Evolutionary conservation across 1,139 yeast species (phyloP), one percentile per base, ranked within the genome.

Genomic region (Candida albicans): DNA sequence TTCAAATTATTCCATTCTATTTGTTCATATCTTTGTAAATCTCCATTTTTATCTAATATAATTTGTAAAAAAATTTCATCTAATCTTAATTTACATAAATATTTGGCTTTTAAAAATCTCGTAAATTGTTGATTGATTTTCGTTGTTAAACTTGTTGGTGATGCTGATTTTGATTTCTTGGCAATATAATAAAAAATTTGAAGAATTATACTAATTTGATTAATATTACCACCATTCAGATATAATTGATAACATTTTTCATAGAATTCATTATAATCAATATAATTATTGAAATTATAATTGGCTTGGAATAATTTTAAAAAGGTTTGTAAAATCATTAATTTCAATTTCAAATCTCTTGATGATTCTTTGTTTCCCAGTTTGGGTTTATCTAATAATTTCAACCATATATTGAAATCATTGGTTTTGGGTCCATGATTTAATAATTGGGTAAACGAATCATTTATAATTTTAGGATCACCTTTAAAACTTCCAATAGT

Each of bases 401-500:
- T 31, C 43, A 48, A 14, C 40, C 43, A 49, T 11, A 47, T 42
- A n/a, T 43, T 33, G 11, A 49, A 33, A 4, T 52, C 52, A 5
- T 47, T 48, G 8, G 56, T 38, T 1, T 42, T 41, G 25, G 60
- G 55, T 22, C 70, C 59, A 52, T 69, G 73, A 0, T 32, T 46
- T 6, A 80, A 52, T 35, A 84, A 67, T 3, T 74, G 61, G 15
- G 61, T 62, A 22, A 81, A 63, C 0, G 85, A 68, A 4, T 63
- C 58, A 32, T 73, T 70, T 4, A 82, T 67, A 12, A 79, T 69
- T 1, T 61, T 53, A 39, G 75, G 77, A 10, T 79, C 71, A 0
- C 87, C 83, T 24, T 80, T 75, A 9, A 71, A 51, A 0, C 89
- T 84, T 2, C 90, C 95, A 8, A 75, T 73, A n/a, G 83, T 73